Evolutionary conservation across 345 rosid species (phyloP), one percentile per base, ranked within the genome.

Genomic region (Linum lewisii): DNA sequence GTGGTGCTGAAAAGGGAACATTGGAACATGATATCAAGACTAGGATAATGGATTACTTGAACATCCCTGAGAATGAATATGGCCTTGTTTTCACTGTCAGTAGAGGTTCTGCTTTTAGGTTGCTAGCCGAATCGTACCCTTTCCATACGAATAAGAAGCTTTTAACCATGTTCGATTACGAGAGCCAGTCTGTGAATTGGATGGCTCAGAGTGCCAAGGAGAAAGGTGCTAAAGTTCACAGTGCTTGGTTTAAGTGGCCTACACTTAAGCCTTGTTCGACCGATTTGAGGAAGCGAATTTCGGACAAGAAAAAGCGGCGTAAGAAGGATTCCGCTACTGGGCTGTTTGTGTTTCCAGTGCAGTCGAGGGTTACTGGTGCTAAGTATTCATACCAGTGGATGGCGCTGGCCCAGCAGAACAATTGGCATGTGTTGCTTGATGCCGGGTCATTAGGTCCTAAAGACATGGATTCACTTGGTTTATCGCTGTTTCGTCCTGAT

Each of bases 371-470:
- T 49, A 84, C 96, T 0, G 99, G 99, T 13, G 86, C 96, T 1
- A 94, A 94, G 77, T 94, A 94, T 72, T 94, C 99, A 0, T 94
- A 94, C 71, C 99, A 94, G 58, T 94, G 99, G 99, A 94, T 94
- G 99, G 90, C 97, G 6, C 68, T 90, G 58, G 99, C 99, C 66
- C 99, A 94, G 74, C 99, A 90, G 72, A 94, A 94, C 70, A 78
- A 84, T 63, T 94, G 99, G 99, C 99, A 94, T 62, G 99, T 94
- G 61, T 77, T 90, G 73, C 96, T 94, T 74, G 99, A 94, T 66
- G 99, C 99, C 32, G 99, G 99, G 2, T 82, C 99, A 24, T 77
- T 94, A 57, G 99, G 99, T 71, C 99, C 99, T 51, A 94, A 94
- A 68, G 99, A 94, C 67, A 94, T 94, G 99, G 99, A 94, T 65